Evolutionary conservation across 257 asterid genomes (phyloP).

Genomic region (Linaria vulgaris): DNA sequence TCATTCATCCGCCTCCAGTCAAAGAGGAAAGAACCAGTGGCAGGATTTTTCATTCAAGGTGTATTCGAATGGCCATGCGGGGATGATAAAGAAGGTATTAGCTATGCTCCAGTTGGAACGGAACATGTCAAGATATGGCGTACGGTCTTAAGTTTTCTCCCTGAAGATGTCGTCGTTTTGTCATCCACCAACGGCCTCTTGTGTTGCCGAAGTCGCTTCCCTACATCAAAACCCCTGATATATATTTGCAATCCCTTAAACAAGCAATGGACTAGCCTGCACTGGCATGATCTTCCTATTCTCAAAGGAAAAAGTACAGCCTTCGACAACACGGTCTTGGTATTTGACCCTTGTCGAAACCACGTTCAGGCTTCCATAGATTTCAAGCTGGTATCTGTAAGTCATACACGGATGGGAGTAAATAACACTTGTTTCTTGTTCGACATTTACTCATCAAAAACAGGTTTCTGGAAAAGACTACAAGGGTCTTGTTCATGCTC

Average conservation of each 20-base stretch:
- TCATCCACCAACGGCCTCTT: slow-evolving; percentile 53
- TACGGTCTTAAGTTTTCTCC: slow-evolving; percentile 51
- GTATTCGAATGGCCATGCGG: slow-evolving; percentile 35
- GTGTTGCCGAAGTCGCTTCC: slow-evolving; percentile 59
- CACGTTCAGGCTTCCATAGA: slow-evolving; percentile 34
- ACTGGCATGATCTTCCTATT: slow-evolving; percentile 42
- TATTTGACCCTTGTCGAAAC: slow-evolving; percentile 45
- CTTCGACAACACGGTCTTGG: slow-evolving; percentile 51
- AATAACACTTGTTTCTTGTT: slow-evolving; percentile 36
- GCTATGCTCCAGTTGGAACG: slow-evolving; percentile 44
- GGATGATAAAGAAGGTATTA: slow-evolving; percentile 34
- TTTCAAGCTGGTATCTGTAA: slow-evolving; percentile 49
- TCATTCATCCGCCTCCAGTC: slow-evolving; percentile 44
- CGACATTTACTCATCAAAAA: slow-evolving; percentile 44
- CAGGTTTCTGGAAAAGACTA: slow-evolving; percentile 49
- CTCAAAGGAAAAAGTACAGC: too few species aligned
- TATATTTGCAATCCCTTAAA: slow-evolving; percentile 74
- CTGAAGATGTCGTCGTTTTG: slow-evolving; percentile 45
- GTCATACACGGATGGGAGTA: slow-evolving; percentile 11
- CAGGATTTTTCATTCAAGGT: slow-evolving; percentile 71
- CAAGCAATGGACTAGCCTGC: slow-evolving; percentile 40
- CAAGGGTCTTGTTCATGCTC: slow-evolving; percentile 36
- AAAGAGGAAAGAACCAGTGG: slow-evolving; percentile 33
- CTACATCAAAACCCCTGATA: slow-evolving; percentile 32
- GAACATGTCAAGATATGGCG: slow-evolving; percentile 17